phyloP scores from a whole-genome alignment of 2,329 filamentous ascomycete genomes.

The Claviceps citrina region DNA sequence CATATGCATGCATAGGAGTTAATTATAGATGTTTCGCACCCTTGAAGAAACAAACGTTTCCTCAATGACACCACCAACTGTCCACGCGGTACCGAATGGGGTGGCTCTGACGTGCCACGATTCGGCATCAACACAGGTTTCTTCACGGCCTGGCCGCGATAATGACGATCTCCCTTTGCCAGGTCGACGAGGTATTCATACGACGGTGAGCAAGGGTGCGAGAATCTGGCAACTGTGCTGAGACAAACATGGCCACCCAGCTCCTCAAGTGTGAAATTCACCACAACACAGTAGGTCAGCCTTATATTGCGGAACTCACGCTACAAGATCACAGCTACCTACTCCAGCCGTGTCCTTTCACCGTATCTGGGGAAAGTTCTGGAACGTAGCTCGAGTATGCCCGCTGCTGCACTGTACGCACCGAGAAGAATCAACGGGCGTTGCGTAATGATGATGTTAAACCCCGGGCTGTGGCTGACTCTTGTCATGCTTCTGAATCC shows the following conservation, averaged over 20 bases:
- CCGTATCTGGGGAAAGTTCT: not conserved
- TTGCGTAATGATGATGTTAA: not conserved
- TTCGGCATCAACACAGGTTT: not conserved
- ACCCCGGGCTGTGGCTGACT: constrained; percentile 1
- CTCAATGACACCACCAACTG: not conserved
- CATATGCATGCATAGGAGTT: no score
- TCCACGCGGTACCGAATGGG: not conserved
- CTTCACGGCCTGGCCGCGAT: not conserved
- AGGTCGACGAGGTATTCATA: not conserved
- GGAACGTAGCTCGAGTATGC: constrained; percentile 1
- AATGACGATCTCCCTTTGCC: not conserved
- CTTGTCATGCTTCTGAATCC: constrained; percentile 3
- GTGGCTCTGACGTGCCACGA: not conserved
- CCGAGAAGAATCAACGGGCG: not conserved
- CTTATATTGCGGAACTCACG: not conserved
- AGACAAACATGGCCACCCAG: constrained; percentile 1
- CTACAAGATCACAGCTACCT: not conserved
- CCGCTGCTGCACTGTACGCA: not conserved
- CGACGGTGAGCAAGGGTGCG: constrained; percentile 1
- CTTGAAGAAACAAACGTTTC: not conserved
- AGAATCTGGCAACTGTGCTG: constrained; percentile 2
- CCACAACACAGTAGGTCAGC: not conserved
- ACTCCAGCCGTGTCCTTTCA: not conserved
- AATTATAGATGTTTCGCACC: no score
- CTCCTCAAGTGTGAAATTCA: constrained; percentile 1